A percentile compares a stretch with the other conserved stretches of the same genome.
phyloP scores from a whole-genome alignment of 305 asterid species.

The Lippia alba region DNA sequence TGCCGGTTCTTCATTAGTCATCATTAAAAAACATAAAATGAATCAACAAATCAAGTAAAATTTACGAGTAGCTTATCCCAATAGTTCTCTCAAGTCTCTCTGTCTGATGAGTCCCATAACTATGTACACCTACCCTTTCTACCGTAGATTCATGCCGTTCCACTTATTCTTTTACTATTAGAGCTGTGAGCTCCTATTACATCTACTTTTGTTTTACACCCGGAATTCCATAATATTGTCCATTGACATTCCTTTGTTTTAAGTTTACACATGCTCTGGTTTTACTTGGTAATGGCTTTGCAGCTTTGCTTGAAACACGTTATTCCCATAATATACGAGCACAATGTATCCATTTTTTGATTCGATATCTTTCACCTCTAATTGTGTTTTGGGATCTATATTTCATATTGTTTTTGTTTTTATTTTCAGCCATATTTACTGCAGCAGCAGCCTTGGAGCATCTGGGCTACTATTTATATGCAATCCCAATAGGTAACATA shows the following conservation, averaged over 20 bases:
- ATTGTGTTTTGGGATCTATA: neutral
- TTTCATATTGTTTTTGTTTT: constrained; percentile 6
- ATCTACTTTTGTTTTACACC: neutral
- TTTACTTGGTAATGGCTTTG: constrained; percentile 3
- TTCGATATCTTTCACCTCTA: neutral
- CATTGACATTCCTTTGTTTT: neutral
- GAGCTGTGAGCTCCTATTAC: neutral
- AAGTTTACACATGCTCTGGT: neutral
- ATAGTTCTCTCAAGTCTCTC: no score
- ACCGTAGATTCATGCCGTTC: neutral
- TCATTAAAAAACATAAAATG: no score
- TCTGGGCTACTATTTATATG: neutral
- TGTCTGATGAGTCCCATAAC: no score
- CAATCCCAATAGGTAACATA: constrained; percentile 4
- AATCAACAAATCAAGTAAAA: no score
- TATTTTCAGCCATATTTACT: constrained; percentile 32
- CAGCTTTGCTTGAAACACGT: constrained; percentile 2
- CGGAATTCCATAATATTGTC: neutral
- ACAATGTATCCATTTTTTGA: neutral
- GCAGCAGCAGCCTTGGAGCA: constrained; percentile 25
- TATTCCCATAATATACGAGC: no score
- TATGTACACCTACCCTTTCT: no score
- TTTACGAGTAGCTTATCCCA: no score
- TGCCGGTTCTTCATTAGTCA: no score
- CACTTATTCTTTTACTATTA: neutral